Conservation (phyloP, 2,329 filamentous ascomycete genomes). For the Elsinoe necatrix region DNA sequence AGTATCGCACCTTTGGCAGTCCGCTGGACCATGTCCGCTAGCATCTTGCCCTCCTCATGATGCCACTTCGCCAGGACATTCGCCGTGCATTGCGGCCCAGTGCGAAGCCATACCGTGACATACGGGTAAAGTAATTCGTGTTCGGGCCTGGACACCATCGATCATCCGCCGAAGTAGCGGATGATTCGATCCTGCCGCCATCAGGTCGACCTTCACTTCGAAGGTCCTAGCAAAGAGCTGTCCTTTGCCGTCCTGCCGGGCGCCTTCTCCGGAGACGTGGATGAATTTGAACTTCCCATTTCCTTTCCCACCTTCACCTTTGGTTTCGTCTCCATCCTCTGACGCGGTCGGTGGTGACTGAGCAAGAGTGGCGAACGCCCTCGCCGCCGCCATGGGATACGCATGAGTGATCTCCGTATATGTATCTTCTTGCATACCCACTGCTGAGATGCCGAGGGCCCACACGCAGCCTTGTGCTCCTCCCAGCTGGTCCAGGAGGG, state of each 20-base stretch:
- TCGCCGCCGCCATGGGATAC: slow-evolving; percentile 56
- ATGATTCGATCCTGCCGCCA: slow-evolving; percentile 39
- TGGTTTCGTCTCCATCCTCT: neutral
- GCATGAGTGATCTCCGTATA: slow-evolving; percentile 61
- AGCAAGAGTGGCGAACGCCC: slow-evolving; percentile 47
- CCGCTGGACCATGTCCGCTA: no score
- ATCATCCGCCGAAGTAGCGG: slow-evolving; percentile 22
- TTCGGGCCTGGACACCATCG: neutral
- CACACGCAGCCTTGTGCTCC: slow-evolving; percentile 64
- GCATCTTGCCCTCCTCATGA: no score
- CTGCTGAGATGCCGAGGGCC: slow-evolving; percentile 55
- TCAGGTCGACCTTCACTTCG: slow-evolving; percentile 68
- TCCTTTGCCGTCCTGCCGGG: slow-evolving; percentile 48
- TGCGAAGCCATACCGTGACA: slow-evolving; percentile 27
- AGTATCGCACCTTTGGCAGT: no score
- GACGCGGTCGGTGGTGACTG: neutral
- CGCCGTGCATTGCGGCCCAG: slow-evolving; percentile 26
- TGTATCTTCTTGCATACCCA: slow-evolving; percentile 23
- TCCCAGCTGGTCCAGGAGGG: slow-evolving; percentile 50
- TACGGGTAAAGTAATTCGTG: slow-evolving; percentile 16
- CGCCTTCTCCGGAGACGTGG: slow-evolving; percentile 58
- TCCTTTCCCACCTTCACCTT: slow-evolving; percentile 25
- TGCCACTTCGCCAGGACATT: slow-evolving; percentile 24
- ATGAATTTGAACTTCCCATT: slow-evolving; percentile 59
- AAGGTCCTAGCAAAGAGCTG: slow-evolving; percentile 52